Percentiles rank a stretch among this genome's conserved stretches.
Evolutionary conservation across 306 rosid species (phyloP).

Genomic region (Medicago arabica): DNA sequence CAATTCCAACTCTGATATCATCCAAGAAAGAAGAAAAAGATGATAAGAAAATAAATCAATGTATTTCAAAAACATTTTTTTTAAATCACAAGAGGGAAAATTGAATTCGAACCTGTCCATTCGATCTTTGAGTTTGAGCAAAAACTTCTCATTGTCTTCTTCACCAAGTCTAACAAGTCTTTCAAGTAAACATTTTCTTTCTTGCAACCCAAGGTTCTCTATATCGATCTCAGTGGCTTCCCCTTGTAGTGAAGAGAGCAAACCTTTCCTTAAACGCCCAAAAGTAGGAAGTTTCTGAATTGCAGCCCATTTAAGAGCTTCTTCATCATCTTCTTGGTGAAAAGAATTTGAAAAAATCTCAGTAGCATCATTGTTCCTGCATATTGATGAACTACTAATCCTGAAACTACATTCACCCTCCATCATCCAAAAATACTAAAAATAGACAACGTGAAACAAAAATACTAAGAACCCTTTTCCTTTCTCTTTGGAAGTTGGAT

Average conservation of each 20-base stretch:
- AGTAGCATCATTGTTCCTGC: constrained; percentile 47
- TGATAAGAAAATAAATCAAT: not conserved
- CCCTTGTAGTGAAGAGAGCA: constrained; percentile 53
- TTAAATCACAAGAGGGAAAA: not conserved
- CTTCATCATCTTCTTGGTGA: constrained; percentile 50
- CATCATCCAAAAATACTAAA: constrained; percentile 15
- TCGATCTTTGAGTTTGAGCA: constrained; percentile 71
- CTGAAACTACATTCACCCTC: constrained; percentile 48
- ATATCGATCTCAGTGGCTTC: constrained; percentile 67
- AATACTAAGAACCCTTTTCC: not conserved
- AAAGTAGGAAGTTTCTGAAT: constrained; percentile 53
- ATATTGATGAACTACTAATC: constrained; percentile 50
- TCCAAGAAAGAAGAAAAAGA: constrained; percentile 4
- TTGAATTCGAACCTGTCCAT: constrained; percentile 48
- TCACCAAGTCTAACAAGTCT: constrained; percentile 72
- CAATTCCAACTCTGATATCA: constrained; percentile 64
- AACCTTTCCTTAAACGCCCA: constrained; percentile 50
- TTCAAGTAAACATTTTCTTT: constrained; percentile 65
- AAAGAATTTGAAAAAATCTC: constrained; percentile 52
- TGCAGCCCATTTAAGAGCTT: constrained; percentile 59
- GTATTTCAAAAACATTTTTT: not conserved
- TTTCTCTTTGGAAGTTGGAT: not conserved
- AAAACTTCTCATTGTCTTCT: constrained; percentile 79
- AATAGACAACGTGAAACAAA: no score
- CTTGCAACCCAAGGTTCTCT: constrained; percentile 65